Evolutionary conservation across 1,139 yeast species (phyloP).

Genomic region (Tardiomyces blankii): DNA sequence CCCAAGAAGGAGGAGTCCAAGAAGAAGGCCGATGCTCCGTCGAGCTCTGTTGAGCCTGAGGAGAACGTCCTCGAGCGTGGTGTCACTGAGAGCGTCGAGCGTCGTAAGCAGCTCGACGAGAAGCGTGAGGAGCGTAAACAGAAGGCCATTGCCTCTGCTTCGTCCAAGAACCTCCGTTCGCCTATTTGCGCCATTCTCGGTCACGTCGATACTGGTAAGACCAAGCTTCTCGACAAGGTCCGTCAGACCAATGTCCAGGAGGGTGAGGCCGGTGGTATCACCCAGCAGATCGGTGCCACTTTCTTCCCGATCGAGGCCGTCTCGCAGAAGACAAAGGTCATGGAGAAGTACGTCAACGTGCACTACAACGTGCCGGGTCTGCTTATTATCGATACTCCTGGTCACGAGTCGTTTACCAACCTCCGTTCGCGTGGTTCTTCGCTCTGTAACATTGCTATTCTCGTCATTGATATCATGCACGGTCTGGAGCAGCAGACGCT

Average conservation of each 20-base stretch:
- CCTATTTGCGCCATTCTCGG: slow-evolving; percentile 99
- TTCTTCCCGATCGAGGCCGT: slow-evolving; percentile 96
- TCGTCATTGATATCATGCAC: slow-evolving; percentile 98
- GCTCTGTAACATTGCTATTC: slow-evolving; percentile 94
- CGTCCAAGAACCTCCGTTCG: slow-evolving; percentile 59
- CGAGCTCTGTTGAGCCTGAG: slow-evolving; percentile 15
- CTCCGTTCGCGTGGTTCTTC: slow-evolving; percentile 98
- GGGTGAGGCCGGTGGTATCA: slow-evolving; percentile 99
- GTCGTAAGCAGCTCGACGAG: slow-evolving; percentile 24
- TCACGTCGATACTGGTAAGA: slow-evolving; percentile 99
- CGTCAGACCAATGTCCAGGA: slow-evolving; percentile 99
- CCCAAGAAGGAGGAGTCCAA: slow-evolving; percentile 7
- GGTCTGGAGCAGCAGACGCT: slow-evolving; percentile 97
- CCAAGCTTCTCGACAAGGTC: slow-evolving; percentile 87
- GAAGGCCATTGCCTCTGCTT: slow-evolving; percentile 29
- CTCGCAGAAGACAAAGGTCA: slow-evolving; percentile 79
- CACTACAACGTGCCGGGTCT: slow-evolving; percentile 91
- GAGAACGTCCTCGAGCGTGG: slow-evolving; percentile 11
- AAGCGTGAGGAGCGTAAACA: slow-evolving; percentile 29
- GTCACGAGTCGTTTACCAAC: slow-evolving; percentile 98
- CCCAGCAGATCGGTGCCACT: slow-evolving; percentile 99
- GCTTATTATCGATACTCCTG: slow-evolving; percentile 95
- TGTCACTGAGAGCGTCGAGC: slow-evolving; percentile 13
- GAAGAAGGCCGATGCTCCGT: slow-evolving; percentile 16
- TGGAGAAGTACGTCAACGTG: slow-evolving; percentile 76